Percentiles rank a stretch among this genome's conserved stretches.
Evolutionary conservation across 192 early-diverging fungal genomes (phyloP).

Genomic region (Backusella liffmaniae): DNA sequence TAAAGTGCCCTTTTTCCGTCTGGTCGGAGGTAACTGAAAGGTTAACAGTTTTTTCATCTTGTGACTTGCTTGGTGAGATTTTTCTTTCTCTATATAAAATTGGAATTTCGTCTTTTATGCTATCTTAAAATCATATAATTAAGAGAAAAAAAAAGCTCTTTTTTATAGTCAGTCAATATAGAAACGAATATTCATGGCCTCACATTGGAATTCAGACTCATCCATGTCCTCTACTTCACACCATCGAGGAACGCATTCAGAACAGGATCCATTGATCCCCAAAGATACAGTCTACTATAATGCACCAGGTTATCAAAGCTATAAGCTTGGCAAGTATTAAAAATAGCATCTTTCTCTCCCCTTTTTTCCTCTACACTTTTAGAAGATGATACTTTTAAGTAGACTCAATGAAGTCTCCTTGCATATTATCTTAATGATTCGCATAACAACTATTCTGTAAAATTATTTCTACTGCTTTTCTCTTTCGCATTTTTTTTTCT

Average conservation of each 20-base stretch:
- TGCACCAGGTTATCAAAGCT: background rate
- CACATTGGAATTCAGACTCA: background rate
- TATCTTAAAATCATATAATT: too few relatives aligned
- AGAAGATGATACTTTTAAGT: background rate
- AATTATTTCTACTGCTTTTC: background rate
- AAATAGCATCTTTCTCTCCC: too few relatives aligned
- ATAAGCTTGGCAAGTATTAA: background rate
- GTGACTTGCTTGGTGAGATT: background rate
- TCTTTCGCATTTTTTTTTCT: background rate
- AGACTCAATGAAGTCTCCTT: background rate
- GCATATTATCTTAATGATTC: background rate
- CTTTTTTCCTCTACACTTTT: background rate
- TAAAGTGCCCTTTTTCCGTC: background rate
- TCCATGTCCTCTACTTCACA: background rate
- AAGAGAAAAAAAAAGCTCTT: too few relatives aligned
- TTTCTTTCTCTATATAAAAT: background rate
- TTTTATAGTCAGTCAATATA: too few relatives aligned
- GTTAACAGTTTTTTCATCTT: background rate
- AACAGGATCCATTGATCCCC: slow-evolving; percentile 2
- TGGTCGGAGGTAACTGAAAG: background rate
- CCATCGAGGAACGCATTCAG: background rate
- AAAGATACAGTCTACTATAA: background rate
- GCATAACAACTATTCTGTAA: background rate
- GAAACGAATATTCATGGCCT: background rate
- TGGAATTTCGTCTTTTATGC: background rate